Percentiles rank a stretch among this genome's conserved stretches.
Evolutionary conservation across 768 basidiomycete species (phyloP).

Genomic region (Lanmaoa rubissima): DNA sequence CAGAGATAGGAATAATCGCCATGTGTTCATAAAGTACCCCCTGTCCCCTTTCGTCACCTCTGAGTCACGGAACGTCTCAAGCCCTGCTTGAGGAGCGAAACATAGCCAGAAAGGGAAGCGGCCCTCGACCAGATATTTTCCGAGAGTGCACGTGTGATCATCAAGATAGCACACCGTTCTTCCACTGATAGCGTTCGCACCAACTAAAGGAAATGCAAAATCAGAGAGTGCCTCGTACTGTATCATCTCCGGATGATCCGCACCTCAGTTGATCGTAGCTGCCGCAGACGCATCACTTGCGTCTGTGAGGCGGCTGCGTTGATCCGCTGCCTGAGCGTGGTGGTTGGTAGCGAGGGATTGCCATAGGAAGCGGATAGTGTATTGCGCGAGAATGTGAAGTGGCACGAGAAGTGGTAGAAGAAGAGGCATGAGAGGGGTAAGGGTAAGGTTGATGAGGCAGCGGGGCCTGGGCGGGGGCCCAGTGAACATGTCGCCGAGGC

Average conservation of each 20-base stretch:
- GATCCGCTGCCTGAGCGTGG: conserved; percentile 7
- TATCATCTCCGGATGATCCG: conserved; percentile 28
- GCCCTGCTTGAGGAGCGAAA: conserved; percentile 12
- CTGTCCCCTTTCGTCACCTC: neutral
- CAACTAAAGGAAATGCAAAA: conserved; percentile 21
- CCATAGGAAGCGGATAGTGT: neutral
- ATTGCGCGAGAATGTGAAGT: neutral
- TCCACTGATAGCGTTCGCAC: conserved; percentile 22
- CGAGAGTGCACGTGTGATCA: conserved; percentile 20
- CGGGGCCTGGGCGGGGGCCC: conserved; percentile 30
- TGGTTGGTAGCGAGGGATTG: conserved; percentile 22
- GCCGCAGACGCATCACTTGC: conserved; percentile 14
- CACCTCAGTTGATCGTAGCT: conserved; percentile 22
- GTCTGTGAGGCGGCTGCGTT: conserved; percentile 2
- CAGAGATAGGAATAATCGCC: neutral
- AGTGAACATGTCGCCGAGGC: conserved; percentile 27
- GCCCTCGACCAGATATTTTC: conserved; percentile 7
- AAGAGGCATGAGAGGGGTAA: conserved; percentile 21
- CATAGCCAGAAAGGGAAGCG: conserved; percentile 13
- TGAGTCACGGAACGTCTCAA: conserved; percentile 3
- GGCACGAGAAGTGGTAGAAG: conserved; percentile 4
- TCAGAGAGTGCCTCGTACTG: conserved; percentile 19
- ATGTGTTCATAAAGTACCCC: neutral
- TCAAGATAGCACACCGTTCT: conserved; percentile 18
- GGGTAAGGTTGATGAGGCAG: conserved; percentile 26